phyloP scores from a whole-genome alignment of 2,329 filamentous ascomycete genomes.

The Cryphonectria nitschkei region DNA sequence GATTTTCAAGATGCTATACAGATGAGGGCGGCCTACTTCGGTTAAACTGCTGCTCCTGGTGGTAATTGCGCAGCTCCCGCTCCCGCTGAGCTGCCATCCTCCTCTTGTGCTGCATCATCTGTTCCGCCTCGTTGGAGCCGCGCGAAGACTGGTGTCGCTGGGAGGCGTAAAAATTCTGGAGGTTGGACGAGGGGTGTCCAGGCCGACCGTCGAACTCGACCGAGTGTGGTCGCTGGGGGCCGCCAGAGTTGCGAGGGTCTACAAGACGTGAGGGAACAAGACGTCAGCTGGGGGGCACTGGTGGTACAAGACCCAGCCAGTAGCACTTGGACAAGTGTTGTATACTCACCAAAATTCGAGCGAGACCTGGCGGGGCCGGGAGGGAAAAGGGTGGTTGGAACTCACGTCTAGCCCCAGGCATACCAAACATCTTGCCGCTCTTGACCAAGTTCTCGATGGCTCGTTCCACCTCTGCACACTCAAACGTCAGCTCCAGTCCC shows the following conservation, averaged over 20 bases:
- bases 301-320: conserved; percentile 35
- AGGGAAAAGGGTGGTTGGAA: conserved; percentile 65
- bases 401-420: conserved; percentile 72
- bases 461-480: conserved; percentile 81
- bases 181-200: conserved; percentile 57
- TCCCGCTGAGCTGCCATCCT: conserved; percentile 99
- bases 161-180: conserved; percentile 91
- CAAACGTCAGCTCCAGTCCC: conserved; percentile 34
- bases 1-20: conserved; percentile 61
- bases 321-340: conserved; percentile 32
- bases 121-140: conserved; percentile 88
- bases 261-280: conserved; percentile 18
- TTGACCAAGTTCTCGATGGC: conserved; percentile 95
- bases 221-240: conserved; percentile 28
- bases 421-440: conserved; percentile 76
- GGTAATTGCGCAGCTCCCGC: conserved; percentile 98
- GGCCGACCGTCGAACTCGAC: conserved; percentile 38
- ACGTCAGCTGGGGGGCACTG: conserved; percentile 30
- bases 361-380: conserved; percentile 59
- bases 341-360: conserved; percentile 62
- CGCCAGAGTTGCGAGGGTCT: conserved; percentile 26
- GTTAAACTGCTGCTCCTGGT: conserved; percentile 99
- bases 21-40: conserved; percentile 89
- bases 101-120: conserved; percentile 99
- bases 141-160: conserved; percentile 89